Conservation (phyloP, 345 rosid genomes). For the Mallotus nudiflorus region DNA sequence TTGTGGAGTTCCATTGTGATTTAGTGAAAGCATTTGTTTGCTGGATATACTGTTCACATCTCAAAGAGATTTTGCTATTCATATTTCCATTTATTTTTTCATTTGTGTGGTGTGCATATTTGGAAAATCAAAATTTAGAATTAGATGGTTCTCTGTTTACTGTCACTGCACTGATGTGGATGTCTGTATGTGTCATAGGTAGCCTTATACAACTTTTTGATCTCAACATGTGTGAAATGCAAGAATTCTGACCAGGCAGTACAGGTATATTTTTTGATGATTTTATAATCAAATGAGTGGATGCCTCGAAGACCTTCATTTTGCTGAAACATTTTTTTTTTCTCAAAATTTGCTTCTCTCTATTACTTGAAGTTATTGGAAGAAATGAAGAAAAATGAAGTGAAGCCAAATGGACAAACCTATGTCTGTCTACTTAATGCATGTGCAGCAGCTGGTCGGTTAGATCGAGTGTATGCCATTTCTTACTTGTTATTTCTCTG, state of each 20-base stretch:
- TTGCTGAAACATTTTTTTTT: not conserved
- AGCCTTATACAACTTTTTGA: conserved; percentile 74
- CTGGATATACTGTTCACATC: too few relatives aligned
- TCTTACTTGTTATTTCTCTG: conserved; percentile 21
- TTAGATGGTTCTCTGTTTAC: too few relatives aligned
- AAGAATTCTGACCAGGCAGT: conserved; percentile 71
- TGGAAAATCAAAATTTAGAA: too few relatives aligned
- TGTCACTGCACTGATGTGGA: not conserved
- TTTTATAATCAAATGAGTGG: not conserved
- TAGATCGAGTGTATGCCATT: conserved; percentile 83
- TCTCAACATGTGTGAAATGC: conserved; percentile 87
- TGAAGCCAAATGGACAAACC: conserved; percentile 93
- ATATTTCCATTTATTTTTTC: too few relatives aligned
- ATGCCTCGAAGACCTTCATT: conserved; percentile 1
- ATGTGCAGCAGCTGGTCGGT: conserved; percentile 81
- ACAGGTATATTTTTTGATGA: conserved; percentile 41
- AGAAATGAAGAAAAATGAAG: conserved; percentile 88
- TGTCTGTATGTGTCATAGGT: conserved; percentile 47
- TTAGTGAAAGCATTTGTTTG: too few relatives aligned
- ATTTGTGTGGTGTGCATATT: too few relatives aligned
- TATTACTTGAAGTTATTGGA: conserved; percentile 56
- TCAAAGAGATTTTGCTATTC: too few relatives aligned
- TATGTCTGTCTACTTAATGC: conserved; percentile 82
- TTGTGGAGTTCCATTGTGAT: too few relatives aligned
- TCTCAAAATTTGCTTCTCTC: conserved; percentile 13